phyloP scores from a whole-genome alignment of 2,329 filamentous ascomycete species.

The Pseudopyricularia cyperi region DNA sequence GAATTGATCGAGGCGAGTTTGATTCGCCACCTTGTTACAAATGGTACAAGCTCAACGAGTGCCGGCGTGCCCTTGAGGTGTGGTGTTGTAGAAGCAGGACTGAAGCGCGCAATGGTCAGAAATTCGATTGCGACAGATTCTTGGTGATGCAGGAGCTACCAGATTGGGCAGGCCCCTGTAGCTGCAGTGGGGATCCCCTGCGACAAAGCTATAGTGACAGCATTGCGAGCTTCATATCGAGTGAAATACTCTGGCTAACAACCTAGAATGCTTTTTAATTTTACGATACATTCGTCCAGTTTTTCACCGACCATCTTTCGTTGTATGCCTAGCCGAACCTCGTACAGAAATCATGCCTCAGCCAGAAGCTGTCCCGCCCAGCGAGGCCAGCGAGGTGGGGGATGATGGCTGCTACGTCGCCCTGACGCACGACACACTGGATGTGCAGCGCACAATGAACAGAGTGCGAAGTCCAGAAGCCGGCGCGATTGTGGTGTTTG shows the following conservation, averaged over 20 bases:
- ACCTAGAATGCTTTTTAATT: no score
- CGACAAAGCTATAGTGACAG: not conserved
- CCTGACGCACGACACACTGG: conserved; percentile 50
- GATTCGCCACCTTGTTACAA: no score
- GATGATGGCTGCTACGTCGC: conserved; percentile 47
- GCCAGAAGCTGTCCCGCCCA: not conserved
- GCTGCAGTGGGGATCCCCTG: not conserved
- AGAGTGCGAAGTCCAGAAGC: conserved; percentile 60
- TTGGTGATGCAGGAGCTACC: not conserved
- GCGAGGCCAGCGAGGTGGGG: not conserved
- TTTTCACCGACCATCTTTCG: no score
- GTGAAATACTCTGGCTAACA: no score
- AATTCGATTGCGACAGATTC: conserved; percentile 9
- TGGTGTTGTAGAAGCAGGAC: not conserved
- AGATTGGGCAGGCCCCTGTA: not conserved
- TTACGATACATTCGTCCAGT: no score
- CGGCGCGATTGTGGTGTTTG: conserved; percentile 65
- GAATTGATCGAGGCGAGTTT: not conserved
- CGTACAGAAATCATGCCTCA: not conserved
- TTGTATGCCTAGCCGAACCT: no score
- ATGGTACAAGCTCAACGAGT: no score
- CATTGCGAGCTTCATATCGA: no score
- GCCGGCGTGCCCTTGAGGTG: not conserved
- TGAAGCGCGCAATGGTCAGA: not conserved
- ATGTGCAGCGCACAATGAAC: conserved; percentile 44